These are phyloP conservation scores for Cocos nucifera DNA, from an alignment of 176 grass and related monocot species.

Conservation along the genomic window DNA sequence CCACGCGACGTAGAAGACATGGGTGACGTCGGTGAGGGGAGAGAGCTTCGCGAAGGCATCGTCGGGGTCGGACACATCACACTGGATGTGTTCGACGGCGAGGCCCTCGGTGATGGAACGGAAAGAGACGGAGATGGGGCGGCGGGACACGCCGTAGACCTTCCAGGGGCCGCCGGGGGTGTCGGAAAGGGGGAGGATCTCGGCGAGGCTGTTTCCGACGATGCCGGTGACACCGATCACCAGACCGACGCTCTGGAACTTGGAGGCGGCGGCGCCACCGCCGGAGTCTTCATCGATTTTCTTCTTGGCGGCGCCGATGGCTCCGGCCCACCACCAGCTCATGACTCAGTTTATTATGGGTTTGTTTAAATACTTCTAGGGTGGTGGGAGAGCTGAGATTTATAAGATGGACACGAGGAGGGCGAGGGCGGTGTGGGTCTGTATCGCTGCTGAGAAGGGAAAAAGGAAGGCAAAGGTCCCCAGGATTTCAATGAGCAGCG, in stretches of 20 bases:
- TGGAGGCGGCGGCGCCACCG: not conserved
- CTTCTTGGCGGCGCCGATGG: conserved; percentile 9
- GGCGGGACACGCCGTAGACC: conserved; percentile 44
- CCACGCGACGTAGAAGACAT: conserved; percentile 55
- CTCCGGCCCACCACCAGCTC: conserved; percentile 23
- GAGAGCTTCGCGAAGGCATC: conserved; percentile 34
- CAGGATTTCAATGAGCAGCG: no score
- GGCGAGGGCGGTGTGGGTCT: no score
- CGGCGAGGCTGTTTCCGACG: conserved; percentile 7
- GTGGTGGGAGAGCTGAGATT: no score
- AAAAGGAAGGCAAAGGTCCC: no score
- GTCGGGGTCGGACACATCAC: conserved; percentile 44
- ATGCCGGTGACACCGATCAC: conserved; percentile 18
- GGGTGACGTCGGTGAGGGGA: conserved; percentile 47
- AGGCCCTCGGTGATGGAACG: not conserved
- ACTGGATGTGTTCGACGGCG: conserved; percentile 31
- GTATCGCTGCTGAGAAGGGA: no score
- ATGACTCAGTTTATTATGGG: not conserved
- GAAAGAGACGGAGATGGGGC: conserved; percentile 20
- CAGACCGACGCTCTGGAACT: conserved; percentile 7
- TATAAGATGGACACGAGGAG: no score
- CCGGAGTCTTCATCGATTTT: not conserved
- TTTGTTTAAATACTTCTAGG: no score
- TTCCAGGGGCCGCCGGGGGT: conserved; percentile 48
- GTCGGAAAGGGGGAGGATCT: conserved; percentile 16